Base-by-base conservation (phyloP, 495 filamentous ascomycete genomes). In the Lasiosphaeria ovina region DNA sequence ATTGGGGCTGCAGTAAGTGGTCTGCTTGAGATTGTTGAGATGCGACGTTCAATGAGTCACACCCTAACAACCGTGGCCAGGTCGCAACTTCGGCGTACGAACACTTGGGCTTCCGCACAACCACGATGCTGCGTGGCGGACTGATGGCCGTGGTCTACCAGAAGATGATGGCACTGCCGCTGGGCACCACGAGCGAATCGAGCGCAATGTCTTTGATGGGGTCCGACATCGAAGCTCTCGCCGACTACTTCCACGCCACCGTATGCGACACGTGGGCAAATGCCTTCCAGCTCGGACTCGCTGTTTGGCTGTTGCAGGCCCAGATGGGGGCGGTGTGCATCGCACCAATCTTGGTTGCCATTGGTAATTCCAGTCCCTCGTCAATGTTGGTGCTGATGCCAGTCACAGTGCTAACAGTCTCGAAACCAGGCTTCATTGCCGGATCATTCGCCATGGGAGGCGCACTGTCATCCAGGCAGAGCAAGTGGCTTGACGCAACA, bases 401-500 rank as follows among this genome's bases (percentile, higher is more conserved):
- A 7, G 31, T 3, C 31, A 14, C 31, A 17, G 7, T 24, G 12
- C 48, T 50, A 50, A 50, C 48, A 24, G 24, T 24, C 24, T 24
- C 24, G 24, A 24, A 24, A 24, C 24, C 24, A 24, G 24, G 24
- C 24, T 24, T 24, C 24, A 24, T 24, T 24, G 24, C 24, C 24
- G 24, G 24, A 2, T 24, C 24, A 24, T 24, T 24, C 24, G 24
- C 24, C 24, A 24, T 24, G 24, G 24, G 24, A 24, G 24, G 24
- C 24, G 24, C 24, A 24, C 2, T 24, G 24, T 24, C 24, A 24
- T 24, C 24, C 60, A n/a, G 24, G 49, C 33, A 55, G 24, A 35
- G 24, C 24, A 24, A 24, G 0, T 79, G 78, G 77, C 61, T 74
- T 31, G 69, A 73, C 38, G 65, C 67, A 0, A 69, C 77, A 17